A percentile compares a stretch with the other conserved stretches of the same genome.
Conservation (phyloP, 2,329 filamentous ascomycete genomes). For the Biscogniauxia mediterranea region DNA sequence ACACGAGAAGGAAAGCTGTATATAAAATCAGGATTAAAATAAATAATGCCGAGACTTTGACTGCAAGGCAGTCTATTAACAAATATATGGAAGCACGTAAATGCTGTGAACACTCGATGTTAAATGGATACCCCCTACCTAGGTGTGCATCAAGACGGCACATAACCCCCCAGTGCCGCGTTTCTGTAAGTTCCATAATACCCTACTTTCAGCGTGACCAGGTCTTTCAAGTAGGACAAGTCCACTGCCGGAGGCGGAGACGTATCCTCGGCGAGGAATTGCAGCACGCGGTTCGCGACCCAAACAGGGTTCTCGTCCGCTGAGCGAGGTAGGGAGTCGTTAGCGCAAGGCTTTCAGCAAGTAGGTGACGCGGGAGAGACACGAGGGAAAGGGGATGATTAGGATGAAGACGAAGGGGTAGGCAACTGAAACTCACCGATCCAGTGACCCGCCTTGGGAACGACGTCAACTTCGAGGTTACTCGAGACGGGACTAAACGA, state of each 20-base stretch:
- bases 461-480: conserved; percentile 29
- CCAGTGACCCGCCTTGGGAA: conserved; percentile 40
- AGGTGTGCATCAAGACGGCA: neutral
- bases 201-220: conserved; percentile 24
- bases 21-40: no score
- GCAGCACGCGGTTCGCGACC: conserved; percentile 23
- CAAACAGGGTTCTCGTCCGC: conserved; percentile 28
- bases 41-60: no score
- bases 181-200: conserved; percentile 24
- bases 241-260: conserved; percentile 16
- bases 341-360: neutral
- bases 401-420: neutral
- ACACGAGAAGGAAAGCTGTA: no score
- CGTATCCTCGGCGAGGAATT: conserved; percentile 21
- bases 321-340: conserved; percentile 1
- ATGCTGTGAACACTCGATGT: neutral
- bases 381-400: neutral
- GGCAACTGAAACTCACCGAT: conserved; percentile 32
- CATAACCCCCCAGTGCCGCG: conserved; percentile 12
- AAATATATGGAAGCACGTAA: no score
- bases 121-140: no score
- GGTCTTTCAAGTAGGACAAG: conserved; percentile 19
- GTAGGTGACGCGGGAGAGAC: neutral
- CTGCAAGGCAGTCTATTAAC: no score
- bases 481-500: conserved; percentile 23